phyloP scores from a whole-genome alignment of 2,329 filamentous ascomycete genomes.

The Claviceps sp. region DNA sequence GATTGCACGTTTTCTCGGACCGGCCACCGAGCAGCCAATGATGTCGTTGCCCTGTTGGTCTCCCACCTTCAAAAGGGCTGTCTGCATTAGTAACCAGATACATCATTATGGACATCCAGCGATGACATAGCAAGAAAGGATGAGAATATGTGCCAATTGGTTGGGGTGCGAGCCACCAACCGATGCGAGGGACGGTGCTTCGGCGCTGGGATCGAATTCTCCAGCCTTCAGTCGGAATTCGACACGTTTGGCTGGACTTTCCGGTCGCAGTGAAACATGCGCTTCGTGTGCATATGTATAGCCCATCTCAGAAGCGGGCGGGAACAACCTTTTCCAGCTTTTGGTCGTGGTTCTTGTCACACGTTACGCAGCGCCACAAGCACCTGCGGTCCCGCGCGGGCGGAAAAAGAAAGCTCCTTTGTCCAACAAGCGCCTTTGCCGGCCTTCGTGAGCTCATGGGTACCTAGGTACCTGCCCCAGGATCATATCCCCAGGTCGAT shows the following conservation, averaged over 20 bases:
- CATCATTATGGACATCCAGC: not conserved
- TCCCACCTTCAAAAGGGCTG: not conserved
- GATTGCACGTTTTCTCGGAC: constrained; percentile 1
- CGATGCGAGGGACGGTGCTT: not conserved
- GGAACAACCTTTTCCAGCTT: not conserved
- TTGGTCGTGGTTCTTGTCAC: not conserved
- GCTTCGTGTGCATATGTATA: not conserved
- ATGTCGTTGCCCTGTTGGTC: not conserved
- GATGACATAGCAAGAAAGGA: not conserved
- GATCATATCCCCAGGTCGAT: no score
- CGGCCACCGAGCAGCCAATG: not conserved
- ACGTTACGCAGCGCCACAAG: not conserved
- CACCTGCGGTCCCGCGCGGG: not conserved
- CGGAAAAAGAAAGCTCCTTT: not conserved
- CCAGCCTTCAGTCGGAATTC: not conserved
- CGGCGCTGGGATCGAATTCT: not conserved
- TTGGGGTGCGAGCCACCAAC: not conserved
- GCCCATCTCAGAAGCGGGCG: not conserved
- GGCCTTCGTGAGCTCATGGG: not conserved
- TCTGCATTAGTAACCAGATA: not conserved
- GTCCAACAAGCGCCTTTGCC: constrained; percentile 1
- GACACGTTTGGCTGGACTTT: constrained; percentile 3
- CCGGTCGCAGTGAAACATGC: constrained; percentile 2
- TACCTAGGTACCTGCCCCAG: no score
- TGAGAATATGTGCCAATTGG: not conserved